These are phyloP conservation scores for Groenewaldozyma tartarivorans DNA, from an alignment of 805 yeast species.

Conservation along the genomic window DNA sequence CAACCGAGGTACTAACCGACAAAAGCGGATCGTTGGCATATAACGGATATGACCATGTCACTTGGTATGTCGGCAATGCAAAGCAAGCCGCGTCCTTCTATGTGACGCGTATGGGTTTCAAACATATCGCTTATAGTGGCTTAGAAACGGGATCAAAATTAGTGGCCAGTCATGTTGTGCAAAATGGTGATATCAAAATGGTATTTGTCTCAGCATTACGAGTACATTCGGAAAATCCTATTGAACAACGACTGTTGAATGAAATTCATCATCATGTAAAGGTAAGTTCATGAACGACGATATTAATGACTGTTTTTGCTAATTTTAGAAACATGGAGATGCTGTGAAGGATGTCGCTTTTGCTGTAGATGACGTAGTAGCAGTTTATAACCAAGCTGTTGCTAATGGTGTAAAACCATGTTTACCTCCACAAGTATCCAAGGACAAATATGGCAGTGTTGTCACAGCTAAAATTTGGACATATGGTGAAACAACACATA, in stretches of 20 bases:
- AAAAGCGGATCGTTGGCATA: constrained; percentile 9
- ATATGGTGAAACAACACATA: constrained; percentile 60
- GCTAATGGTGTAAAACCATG: constrained; percentile 42
- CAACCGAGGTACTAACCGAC: not conserved
- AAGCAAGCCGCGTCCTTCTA: constrained; percentile 50
- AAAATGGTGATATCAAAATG: constrained; percentile 45
- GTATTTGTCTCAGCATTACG: constrained; percentile 35
- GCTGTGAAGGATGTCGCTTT: constrained; percentile 74
- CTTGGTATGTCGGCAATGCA: constrained; percentile 68
- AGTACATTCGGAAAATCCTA: constrained; percentile 19
- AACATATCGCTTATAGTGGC: constrained; percentile 51
- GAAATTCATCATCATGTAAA: constrained; percentile 39
- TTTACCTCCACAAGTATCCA: constrained; percentile 19
- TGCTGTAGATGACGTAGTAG: constrained; percentile 42
- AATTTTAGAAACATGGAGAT: constrained; percentile 51
- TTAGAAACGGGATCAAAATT: constrained; percentile 57
- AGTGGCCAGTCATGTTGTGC: constrained; percentile 50
- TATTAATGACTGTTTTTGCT: not conserved
- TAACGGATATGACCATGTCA: constrained; percentile 52
- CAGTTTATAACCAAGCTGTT: constrained; percentile 38
- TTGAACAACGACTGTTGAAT: constrained; percentile 20
- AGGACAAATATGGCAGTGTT: constrained; percentile 44
- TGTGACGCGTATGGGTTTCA: constrained; percentile 51
- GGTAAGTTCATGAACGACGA: constrained; percentile 1
- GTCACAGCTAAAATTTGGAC: constrained; percentile 43